These are phyloP conservation scores for Phoma sp. DNA, from an alignment of 2,329 filamentous ascomycete species.

Conservation along the genomic window DNA sequence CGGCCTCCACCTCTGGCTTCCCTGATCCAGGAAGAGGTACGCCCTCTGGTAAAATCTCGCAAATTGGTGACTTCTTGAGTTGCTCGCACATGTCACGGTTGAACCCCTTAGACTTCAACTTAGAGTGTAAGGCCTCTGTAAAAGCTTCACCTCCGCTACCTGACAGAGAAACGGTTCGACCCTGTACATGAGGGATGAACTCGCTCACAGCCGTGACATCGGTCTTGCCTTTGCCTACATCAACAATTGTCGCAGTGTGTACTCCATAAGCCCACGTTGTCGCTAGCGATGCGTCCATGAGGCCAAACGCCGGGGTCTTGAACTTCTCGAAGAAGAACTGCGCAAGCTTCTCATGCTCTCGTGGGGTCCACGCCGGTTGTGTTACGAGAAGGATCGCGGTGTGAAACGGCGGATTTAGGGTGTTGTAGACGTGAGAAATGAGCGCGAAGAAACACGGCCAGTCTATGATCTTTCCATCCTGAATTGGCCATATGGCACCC, in stretches of 20 bases:
- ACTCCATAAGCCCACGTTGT: slow-evolving; percentile 82
- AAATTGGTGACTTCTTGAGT: slow-evolving; percentile 67
- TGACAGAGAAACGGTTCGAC: slow-evolving; percentile 65
- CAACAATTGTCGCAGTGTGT: slow-evolving; percentile 81
- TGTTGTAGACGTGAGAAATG: slow-evolving; percentile 87
- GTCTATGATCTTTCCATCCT: slow-evolving; percentile 81
- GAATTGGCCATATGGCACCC: slow-evolving; percentile 86
- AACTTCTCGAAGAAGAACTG: slow-evolving; percentile 98
- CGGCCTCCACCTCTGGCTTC: slow-evolving; percentile 47
- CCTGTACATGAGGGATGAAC: slow-evolving; percentile 74
- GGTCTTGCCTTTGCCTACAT: slow-evolving; percentile 90
- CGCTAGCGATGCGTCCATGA: slow-evolving; percentile 88
- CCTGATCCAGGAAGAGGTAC: slow-evolving; percentile 60
- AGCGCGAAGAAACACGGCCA: slow-evolving; percentile 95
- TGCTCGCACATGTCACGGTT: slow-evolving; percentile 69
- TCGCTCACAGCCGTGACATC: slow-evolving; percentile 91
- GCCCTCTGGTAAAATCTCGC: slow-evolving; percentile 65
- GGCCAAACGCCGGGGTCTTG: slow-evolving; percentile 87
- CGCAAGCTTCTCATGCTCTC: slow-evolving; percentile 84
- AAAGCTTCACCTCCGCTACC: slow-evolving; percentile 87
- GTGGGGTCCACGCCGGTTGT: slow-evolving; percentile 87
- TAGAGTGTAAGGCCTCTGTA: slow-evolving; percentile 73
- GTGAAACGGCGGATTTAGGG: slow-evolving; percentile 89
- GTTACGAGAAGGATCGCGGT: slow-evolving; percentile 91
- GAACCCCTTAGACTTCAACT: slow-evolving; percentile 67